Conservation (phyloP, 2,329 filamentous ascomycete species). For the Teratosphaeria viscida region DNA sequence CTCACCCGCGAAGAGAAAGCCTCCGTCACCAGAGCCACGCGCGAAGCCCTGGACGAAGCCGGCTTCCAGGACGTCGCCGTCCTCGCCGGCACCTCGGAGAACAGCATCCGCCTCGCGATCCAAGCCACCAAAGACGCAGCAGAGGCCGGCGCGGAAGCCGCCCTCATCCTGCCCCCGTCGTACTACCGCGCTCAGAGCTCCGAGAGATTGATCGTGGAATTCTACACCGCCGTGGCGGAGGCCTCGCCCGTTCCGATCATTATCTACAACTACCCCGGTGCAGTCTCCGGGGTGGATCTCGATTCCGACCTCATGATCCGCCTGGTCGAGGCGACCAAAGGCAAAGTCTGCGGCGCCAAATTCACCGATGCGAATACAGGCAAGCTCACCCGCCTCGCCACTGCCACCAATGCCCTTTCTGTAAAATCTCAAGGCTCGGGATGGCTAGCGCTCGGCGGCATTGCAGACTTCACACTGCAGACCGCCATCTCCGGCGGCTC, state of each 20-base stretch:
- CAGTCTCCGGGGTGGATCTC: conserved; percentile 78
- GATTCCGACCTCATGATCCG: conserved; percentile 77
- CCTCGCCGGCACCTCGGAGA: conserved; percentile 71
- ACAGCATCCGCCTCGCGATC: conserved; percentile 71
- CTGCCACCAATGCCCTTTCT: conserved; percentile 60
- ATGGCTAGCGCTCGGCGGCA: conserved; percentile 80
- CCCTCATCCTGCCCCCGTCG: conserved; percentile 66
- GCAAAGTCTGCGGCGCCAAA: conserved; percentile 66
- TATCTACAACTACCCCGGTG: conserved; percentile 85
- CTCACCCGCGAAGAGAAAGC: conserved; percentile 68
- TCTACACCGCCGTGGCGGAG: conserved; percentile 67
- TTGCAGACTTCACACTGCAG: conserved; percentile 79
- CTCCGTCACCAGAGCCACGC: conserved; percentile 63
- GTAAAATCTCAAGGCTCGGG: conserved; percentile 38
- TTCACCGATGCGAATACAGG: conserved; percentile 84
- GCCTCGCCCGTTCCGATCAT: conserved; percentile 65
- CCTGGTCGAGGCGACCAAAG: conserved; percentile 66
- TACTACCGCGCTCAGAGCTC: conserved; percentile 74
- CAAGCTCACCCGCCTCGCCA: conserved; percentile 73
- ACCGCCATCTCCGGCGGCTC: conserved; percentile 68
- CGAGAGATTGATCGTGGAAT: conserved; percentile 61
- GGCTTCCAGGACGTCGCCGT: conserved; percentile 68
- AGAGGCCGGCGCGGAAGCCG: conserved; percentile 66
- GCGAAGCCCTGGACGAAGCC: conserved; percentile 70
- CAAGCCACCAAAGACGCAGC: conserved; percentile 58